Percentiles rank a stretch among this genome's conserved stretches.
These are phyloP conservation scores for Dactylis glomerata DNA, from an alignment of 176 grass and related monocot genomes.

Conservation along the genomic window DNA sequence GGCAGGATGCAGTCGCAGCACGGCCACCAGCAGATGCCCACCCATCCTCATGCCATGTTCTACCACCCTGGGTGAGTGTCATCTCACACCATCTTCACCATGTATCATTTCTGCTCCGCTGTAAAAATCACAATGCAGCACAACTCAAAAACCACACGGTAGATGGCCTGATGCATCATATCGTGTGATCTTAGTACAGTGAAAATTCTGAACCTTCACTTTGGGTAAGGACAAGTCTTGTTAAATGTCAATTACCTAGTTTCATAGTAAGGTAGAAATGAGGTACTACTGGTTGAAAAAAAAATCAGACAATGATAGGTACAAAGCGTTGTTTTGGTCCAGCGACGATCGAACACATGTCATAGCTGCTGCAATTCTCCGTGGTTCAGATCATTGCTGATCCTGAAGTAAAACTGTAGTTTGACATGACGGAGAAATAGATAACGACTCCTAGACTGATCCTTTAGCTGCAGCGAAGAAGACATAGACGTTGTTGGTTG, in stretches of 20 bases:
- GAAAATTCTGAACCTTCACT: neutral
- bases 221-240: neutral
- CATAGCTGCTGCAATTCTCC: neutral
- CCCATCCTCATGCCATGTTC: constrained; percentile 29
- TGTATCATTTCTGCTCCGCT: neutral
- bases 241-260: neutral
- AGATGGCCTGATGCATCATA: neutral
- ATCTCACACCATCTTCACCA: neutral
- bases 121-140: neutral
- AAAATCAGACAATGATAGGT: neutral
- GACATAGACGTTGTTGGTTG: neutral
- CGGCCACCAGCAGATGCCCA: constrained; percentile 18
- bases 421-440: neutral
- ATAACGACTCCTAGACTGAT: neutral
- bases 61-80: constrained; percentile 55
- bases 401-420: neutral
- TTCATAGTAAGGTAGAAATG: neutral
- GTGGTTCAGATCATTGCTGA: neutral
- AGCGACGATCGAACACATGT: neutral
- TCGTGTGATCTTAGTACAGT: constrained; percentile 25
- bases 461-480: neutral
- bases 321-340: constrained; percentile 1
- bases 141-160: neutral
- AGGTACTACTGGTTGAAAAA: neutral
- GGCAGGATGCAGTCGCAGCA: constrained; percentile 43